phyloP scores from a whole-genome alignment of 805 yeast genomes.

The Ogataea pignaliae region DNA sequence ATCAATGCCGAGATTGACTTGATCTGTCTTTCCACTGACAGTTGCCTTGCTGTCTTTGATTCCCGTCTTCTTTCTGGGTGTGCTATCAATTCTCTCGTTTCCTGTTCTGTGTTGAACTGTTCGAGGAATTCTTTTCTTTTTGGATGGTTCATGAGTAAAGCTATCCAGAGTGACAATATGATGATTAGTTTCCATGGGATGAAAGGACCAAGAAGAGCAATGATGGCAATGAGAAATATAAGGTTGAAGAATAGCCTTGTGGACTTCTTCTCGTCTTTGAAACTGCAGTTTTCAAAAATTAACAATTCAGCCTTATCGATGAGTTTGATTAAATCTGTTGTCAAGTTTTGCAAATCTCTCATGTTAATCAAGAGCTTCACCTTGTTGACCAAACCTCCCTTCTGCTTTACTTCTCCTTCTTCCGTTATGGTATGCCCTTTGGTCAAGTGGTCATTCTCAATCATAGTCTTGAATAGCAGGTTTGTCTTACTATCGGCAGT shows the following conservation, averaged over 20 bases:
- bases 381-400: conserved; percentile 20
- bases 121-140: conserved; percentile 22
- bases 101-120: conserved; percentile 26
- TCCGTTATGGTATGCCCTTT: conserved; percentile 1
- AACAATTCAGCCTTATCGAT: conserved; percentile 51
- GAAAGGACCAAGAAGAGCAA: conserved; percentile 42
- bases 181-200: conserved; percentile 64
- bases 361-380: conserved; percentile 52
- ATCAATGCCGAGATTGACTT: conserved; percentile 34
- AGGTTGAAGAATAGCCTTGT: conserved; percentile 53
- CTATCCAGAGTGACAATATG: conserved; percentile 54
- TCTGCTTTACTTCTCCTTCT: conserved; percentile 5
- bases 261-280: conserved; percentile 62
- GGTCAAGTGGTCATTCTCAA: conserved; percentile 8
- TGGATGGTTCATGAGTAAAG: conserved; percentile 58
- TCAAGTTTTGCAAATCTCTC: conserved; percentile 68
- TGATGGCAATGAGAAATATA: conserved; percentile 33
- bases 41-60: not conserved
- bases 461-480: conserved; percentile 9
- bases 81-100: conserved; percentile 31
- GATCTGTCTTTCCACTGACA: conserved; percentile 1
- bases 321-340: conserved; percentile 47
- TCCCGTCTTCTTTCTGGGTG: not conserved
- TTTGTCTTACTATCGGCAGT: conserved; percentile 14
- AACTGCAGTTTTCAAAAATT: conserved; percentile 61